Evolutionary conservation across 208 protist genomes (phyloP).

Genomic region (Angomonas desouzai): DNA sequence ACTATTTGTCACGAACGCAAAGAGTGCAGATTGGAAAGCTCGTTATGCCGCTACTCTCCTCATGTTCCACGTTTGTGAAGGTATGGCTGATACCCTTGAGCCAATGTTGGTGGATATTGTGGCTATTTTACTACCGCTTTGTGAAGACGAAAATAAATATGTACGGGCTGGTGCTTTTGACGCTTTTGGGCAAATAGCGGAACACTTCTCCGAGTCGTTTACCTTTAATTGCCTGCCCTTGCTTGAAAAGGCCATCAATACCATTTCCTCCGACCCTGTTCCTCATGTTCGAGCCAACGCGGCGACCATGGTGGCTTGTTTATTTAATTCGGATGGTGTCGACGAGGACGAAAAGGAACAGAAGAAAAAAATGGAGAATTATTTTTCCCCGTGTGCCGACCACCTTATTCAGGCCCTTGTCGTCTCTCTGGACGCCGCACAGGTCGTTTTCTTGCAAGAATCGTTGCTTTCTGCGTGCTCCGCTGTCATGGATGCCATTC

Average conservation of each 20-base stretch:
- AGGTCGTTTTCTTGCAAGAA: conserved; percentile 56
- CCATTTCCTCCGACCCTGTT: conserved; percentile 32
- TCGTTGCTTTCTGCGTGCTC: conserved; percentile 67
- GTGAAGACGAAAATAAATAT: conserved; percentile 72
- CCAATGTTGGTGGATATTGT: conserved; percentile 58
- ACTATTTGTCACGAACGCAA: conserved; percentile 73
- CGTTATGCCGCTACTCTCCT: conserved; percentile 72
- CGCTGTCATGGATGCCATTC: conserved; percentile 61
- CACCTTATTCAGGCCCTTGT: conserved; percentile 59
- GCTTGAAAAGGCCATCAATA: not conserved
- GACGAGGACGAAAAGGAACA: conserved; percentile 49
- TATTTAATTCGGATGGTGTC: conserved; percentile 58
- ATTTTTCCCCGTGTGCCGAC: conserved; percentile 58
- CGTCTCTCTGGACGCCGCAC: conserved; percentile 36
- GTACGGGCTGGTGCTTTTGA: conserved; percentile 69
- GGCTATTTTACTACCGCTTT: conserved; percentile 33
- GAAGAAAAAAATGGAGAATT: not conserved
- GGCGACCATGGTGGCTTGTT: conserved; percentile 59
- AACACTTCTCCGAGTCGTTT: conserved; percentile 61
- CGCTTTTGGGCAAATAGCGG: conserved; percentile 68
- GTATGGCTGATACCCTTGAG: conserved; percentile 55
- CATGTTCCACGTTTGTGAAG: conserved; percentile 69
- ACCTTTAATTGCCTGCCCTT: not conserved
- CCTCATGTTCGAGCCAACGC: conserved; percentile 67
- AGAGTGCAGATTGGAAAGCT: conserved; percentile 58